phyloP scores from a whole-genome alignment of 805 yeast genomes.

The Danielia oregonensis region DNA sequence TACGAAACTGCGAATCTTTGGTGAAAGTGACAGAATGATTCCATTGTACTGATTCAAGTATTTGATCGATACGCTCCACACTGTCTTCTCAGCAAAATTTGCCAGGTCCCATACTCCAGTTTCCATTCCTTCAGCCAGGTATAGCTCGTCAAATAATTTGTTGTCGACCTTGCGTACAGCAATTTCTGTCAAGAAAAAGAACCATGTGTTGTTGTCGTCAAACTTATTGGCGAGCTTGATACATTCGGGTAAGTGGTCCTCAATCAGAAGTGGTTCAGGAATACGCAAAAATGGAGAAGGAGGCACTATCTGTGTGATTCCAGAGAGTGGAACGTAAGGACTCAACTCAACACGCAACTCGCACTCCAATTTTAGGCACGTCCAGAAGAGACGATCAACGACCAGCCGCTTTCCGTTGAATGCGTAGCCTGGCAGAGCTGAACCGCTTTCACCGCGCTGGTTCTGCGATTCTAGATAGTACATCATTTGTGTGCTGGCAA shows the following conservation, averaged over 20 bases:
- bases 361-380: constrained; percentile 34
- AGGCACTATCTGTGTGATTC: constrained; percentile 28
- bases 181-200: constrained; percentile 35
- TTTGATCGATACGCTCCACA: constrained; percentile 28
- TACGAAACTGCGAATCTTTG: constrained; percentile 29
- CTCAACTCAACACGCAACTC: constrained; percentile 33
- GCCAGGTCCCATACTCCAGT: constrained; percentile 22
- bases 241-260: constrained; percentile 21
- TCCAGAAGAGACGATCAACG: constrained; percentile 33
- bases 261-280: constrained; percentile 21
- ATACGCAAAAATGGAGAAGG: constrained; percentile 31
- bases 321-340: constrained; percentile 30
- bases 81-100: constrained; percentile 16
- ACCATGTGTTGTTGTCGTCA: constrained; percentile 32
- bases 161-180: constrained; percentile 40
- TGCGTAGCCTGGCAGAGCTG: neutral
- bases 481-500: constrained; percentile 30
- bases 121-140: constrained; percentile 11
- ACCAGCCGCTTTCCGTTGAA: constrained; percentile 11
- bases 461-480: constrained; percentile 20
- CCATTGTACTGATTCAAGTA: constrained; percentile 37
- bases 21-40: constrained; percentile 33
- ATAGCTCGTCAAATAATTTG: constrained; percentile 31
- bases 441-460: neutral
- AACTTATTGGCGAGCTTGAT: constrained; percentile 21